Evolutionary conservation across 345 rosid species (phyloP), one percentile per base, ranked within the genome.

Genomic region (Syzygium jambos): DNA sequence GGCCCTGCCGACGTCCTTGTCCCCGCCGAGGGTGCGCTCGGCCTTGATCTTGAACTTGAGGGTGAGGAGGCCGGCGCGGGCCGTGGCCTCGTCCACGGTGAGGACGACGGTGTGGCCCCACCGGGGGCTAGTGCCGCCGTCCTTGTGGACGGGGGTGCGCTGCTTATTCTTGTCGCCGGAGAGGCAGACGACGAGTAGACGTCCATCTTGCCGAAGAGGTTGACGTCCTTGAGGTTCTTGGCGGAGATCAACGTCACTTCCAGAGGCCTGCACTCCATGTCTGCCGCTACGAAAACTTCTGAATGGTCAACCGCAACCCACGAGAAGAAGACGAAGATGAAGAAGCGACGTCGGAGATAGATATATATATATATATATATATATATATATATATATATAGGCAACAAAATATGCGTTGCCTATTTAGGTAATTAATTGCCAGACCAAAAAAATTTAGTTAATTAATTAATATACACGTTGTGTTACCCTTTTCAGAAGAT

Each of bases 41-140:
- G 96, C 93, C 7, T 86, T 86, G 89, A 96, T 86, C 89, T 90
- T 84, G 92, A 94, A 25, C 3, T 87, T 68, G 19, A 96, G 86
- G 17, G 65, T 85, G 0, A 94, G 87, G 85, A 89, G 90, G 90
- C 89, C 89, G 51, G 93, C 89, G 29, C 89, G 91, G 46, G 91
- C 90, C 16, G 95, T 89, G 0, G 91, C 53, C 43, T 93, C 96
- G 29, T 93, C 93, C 55, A 96, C 84, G 89, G 92, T 92, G 91
- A 96, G 94, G 84, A 88, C 89, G 90, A 94, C 82, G 87, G 87
- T 59, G 46, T 90, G 92, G 43, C 92, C 93, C 98, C 98, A 96
- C 29, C 53, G 86, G 34, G 98, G 97, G 77, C 80, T 90, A 2
- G 92, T 87, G 6, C 96, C 96, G 38, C 91, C 90, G 34, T 94